Base-by-base conservation (phyloP, 2,329 filamentous ascomycete genomes). In the Sporothrix inflata region DNA sequence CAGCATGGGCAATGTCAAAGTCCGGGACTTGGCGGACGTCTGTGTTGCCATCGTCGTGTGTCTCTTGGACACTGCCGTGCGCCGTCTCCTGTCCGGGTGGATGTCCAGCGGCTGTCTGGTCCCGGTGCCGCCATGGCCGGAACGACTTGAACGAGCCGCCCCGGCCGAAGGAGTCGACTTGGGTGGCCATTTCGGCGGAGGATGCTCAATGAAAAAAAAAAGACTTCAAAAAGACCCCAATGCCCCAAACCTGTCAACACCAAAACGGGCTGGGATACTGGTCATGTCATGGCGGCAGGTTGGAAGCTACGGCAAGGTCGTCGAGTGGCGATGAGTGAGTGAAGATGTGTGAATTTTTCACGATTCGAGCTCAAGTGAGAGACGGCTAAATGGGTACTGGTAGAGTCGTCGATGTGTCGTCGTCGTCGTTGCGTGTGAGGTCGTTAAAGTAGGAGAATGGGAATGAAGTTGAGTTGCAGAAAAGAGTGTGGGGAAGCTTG, bases 121-220 rank as follows among this genome's bases (percentile, higher is more conserved):
- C 66, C 42, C 61, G 60, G 30, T 73, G 74, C 30, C 75, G 75
- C 77, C 78, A 79, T 69, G 76, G 76, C 40, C 76, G 75, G 63
- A 77, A 76, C 40, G 76, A 72, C 68, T 77, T 76, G 57, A 78
- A 71, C 16, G 73, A 40, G 38, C 67, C 70, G 55, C 73, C 75
- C 40, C 61, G 61, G 47, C 60, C 73, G 47, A 76, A 57, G 40
- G 77, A 60, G 47, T 78, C 78, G 45, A 79, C 70, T 65, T 78
- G 78, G 21, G 79, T 68, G 57, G 76, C 77, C 78, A 80, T 79
- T n/a, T n/a, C n/a, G n/a, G n/a, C n/a, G n/a, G n/a, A n/a, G n/a
- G n/a, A n/a, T n/a, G n/a, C n/a, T n/a, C n/a, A n/a, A n/a, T n/a
- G n/a, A 12, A 42, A 12, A 42, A 49, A n/a, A 49, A 5, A 40